Evolutionary conservation across 1,284 basidiomycete species (phyloP).

Genomic region (Mycosarcoma mackinlayi): DNA sequence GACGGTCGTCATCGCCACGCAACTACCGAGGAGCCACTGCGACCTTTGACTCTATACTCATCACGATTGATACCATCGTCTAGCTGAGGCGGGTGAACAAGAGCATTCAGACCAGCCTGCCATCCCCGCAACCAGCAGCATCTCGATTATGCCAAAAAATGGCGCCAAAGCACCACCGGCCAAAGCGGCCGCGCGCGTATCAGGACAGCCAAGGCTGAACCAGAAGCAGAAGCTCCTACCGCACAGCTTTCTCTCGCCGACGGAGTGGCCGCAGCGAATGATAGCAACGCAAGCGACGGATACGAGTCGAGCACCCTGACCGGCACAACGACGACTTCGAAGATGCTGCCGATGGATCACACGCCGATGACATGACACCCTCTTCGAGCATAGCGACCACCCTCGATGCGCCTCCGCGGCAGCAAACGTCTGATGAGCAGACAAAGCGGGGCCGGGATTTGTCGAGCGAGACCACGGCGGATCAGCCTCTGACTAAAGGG

Average conservation of each 20-base stretch:
- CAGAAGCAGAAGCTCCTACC: neutral
- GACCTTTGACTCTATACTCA: too few relatives aligned
- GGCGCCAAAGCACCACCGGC: constrained; percentile 16
- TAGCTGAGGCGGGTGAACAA: too few relatives aligned
- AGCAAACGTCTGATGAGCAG: neutral
- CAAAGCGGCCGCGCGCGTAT: constrained; percentile 2
- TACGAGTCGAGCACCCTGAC: constrained; percentile 46
- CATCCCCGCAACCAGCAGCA: neutral
- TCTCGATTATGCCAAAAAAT: constrained; percentile 14
- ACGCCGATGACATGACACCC: constrained; percentile 26
- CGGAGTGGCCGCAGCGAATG: constrained; percentile 21
- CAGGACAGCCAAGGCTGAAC: constrained; percentile 5
- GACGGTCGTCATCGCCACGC: too few relatives aligned
- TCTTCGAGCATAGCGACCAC: constrained; percentile 22
- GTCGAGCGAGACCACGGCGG: constrained; percentile 15
- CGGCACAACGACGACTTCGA: constrained; percentile 48
- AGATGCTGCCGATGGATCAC: constrained; percentile 42
- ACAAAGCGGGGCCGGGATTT: neutral
- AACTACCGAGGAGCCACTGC: too few relatives aligned
- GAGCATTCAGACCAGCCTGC: neutral
- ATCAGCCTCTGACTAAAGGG: constrained; percentile 2
- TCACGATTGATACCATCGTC: too few relatives aligned
- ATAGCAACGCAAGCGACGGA: constrained; percentile 14
- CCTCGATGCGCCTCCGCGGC: constrained; percentile 2
- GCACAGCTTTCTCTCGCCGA: constrained; percentile 25